Evolutionary conservation across 2,329 filamentous ascomycete species (phyloP).

Genomic region (Chrysoporthe puriensis): DNA sequence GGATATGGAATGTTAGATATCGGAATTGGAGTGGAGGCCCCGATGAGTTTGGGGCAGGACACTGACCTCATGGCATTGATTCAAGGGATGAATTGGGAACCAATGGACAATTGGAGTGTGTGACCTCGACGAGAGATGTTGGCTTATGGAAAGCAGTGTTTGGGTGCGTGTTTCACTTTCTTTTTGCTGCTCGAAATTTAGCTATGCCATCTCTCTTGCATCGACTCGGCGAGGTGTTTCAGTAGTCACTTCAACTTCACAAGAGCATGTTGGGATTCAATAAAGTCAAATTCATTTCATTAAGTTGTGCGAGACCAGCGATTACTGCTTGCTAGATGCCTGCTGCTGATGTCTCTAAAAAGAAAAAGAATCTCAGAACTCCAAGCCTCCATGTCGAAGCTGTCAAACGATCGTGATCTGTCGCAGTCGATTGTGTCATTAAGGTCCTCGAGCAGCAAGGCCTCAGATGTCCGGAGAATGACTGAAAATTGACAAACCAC

Average conservation of each 20-base stretch:
- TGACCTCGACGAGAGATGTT: background rate
- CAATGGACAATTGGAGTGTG: slow-evolving; percentile 29
- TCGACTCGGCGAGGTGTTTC: background rate
- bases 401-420: too few relatives aligned
- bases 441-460: too few relatives aligned
- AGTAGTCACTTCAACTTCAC: background rate
- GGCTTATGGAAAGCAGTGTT: background rate
- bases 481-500: too few relatives aligned
- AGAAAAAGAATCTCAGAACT: too few relatives aligned
- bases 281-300: too few relatives aligned
- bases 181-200: background rate
- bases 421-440: too few relatives aligned
- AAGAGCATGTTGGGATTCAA: background rate
- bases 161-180: background rate
- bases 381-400: too few relatives aligned
- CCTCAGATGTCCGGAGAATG: too few relatives aligned
- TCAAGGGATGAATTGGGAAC: slow-evolving; percentile 40
- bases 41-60: slow-evolving; percentile 37
- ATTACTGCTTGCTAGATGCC: background rate
- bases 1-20: slow-evolving; percentile 34
- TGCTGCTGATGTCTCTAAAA: too few relatives aligned
- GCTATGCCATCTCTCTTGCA: background rate
- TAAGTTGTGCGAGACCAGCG: background rate
- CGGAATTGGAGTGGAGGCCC: slow-evolving; percentile 36
- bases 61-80: slow-evolving; percentile 42